A percentile compares a stretch with the other conserved stretches of the same genome.
These are phyloP conservation scores for Stereocaulon alpinum DNA, from an alignment of 495 filamentous ascomycete species.

Conservation along the genomic window DNA sequence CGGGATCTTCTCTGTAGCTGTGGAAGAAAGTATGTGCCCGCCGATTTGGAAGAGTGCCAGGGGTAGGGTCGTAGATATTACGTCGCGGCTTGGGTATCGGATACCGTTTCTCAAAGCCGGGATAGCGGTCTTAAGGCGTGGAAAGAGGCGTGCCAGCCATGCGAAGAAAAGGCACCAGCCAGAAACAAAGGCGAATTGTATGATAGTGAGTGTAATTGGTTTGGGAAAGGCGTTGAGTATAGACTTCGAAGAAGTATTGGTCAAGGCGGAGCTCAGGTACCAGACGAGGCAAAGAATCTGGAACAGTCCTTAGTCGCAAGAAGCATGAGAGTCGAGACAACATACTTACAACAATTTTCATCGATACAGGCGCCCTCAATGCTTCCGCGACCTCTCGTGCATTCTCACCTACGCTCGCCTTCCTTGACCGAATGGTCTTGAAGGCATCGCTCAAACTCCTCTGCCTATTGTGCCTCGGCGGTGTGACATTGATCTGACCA, in stretches of 20 bases:
- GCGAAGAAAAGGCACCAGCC: constrained; percentile 75
- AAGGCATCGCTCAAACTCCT: constrained; percentile 83
- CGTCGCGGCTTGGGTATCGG: constrained; percentile 66
- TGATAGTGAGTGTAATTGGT: constrained; percentile 83
- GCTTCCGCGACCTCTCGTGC: constrained; percentile 89
- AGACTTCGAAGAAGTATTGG: constrained; percentile 94
- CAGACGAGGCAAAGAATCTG: constrained; percentile 76
- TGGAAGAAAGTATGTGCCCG: constrained; percentile 86
- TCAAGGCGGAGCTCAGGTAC: constrained; percentile 90
- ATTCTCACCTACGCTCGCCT: constrained; percentile 77
- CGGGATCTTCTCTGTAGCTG: constrained; percentile 85
- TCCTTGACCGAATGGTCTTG: constrained; percentile 63
- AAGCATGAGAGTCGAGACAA: constrained; percentile 11
- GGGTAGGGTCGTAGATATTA: constrained; percentile 79
- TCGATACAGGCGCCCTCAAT: constrained; percentile 80
- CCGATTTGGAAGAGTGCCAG: constrained; percentile 87
- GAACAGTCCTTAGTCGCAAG: constrained; percentile 9
- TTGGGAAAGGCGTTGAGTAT: constrained; percentile 89
- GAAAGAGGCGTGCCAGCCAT: constrained; percentile 59
- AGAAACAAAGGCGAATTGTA: constrained; percentile 92
- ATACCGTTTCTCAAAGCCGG: constrained; percentile 77
- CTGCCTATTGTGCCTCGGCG: constrained; percentile 51
- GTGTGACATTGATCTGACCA: constrained; percentile 39
- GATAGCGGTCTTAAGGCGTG: constrained; percentile 52
- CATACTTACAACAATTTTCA: constrained; percentile 62